Conservation (phyloP, 306 rosid species). For the Gynostemma pentaphyllum region DNA sequence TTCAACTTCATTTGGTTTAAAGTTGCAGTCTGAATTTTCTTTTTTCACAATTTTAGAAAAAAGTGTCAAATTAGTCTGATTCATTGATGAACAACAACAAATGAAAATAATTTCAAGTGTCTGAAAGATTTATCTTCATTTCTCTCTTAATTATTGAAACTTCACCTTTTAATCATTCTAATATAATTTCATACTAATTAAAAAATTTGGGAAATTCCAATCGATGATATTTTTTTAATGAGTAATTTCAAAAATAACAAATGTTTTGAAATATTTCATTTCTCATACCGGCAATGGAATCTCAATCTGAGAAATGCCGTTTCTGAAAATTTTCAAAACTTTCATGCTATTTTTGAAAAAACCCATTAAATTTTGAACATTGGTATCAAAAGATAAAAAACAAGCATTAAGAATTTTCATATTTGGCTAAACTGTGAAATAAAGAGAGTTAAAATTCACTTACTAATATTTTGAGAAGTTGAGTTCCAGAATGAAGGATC, state of each 20-base stretch:
- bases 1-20: constrained; percentile 24
- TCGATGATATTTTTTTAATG: too few relatives aligned
- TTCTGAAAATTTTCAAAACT: too few relatives aligned
- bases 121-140: neutral
- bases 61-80: neutral
- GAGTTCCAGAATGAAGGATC: constrained; percentile 31
- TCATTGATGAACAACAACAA: constrained; percentile 1
- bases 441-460: constrained; percentile 14
- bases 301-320: too few relatives aligned
- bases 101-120: neutral
- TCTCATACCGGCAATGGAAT: too few relatives aligned
- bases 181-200: constrained; percentile 17
- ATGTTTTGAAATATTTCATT: too few relatives aligned
- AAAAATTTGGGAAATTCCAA: too few relatives aligned
- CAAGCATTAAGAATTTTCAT: constrained; percentile 1
- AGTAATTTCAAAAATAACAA: too few relatives aligned
- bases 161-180: constrained; percentile 29
- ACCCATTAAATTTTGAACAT: neutral
- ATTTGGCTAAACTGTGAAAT: too few relatives aligned
- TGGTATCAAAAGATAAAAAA: neutral
- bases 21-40: constrained; percentile 30
- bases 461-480: constrained; percentile 34
- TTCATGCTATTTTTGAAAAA: too few relatives aligned
- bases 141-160: neutral
- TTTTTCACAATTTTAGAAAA: constrained; percentile 12